Conservation (phyloP, 768 basidiomycete species). For the Boletus reticulatus region DNA sequence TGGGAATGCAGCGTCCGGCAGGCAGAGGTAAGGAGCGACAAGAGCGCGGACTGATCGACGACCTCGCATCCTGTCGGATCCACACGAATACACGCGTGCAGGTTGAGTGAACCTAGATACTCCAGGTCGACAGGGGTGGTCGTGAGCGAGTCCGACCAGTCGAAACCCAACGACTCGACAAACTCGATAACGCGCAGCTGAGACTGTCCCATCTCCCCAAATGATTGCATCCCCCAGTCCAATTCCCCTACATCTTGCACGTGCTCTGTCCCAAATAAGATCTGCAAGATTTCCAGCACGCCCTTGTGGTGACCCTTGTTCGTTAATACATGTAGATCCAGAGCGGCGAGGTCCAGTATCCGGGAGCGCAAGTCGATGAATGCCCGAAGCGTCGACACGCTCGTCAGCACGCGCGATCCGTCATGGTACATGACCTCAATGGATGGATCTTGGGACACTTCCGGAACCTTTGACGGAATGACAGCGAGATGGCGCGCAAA, state of each 20-base stretch:
- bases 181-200: constrained; percentile 86
- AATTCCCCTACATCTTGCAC: constrained; percentile 38
- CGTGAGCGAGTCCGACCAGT: constrained; percentile 78
- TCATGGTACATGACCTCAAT: constrained; percentile 67
- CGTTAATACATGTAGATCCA: constrained; percentile 86
- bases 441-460: constrained; percentile 44
- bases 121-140: constrained; percentile 58
- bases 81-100: constrained; percentile 65
- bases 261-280: constrained; percentile 71
- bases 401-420: constrained; percentile 65
- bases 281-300: constrained; percentile 71
- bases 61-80: constrained; percentile 78
- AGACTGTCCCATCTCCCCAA: constrained; percentile 76
- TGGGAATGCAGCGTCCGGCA: constrained; percentile 63
- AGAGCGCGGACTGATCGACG: constrained; percentile 69
- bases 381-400: constrained; percentile 62
- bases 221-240: constrained; percentile 51
- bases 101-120: constrained; percentile 62
- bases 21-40: constrained; percentile 64
- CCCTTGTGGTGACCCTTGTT: constrained; percentile 73
- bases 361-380: constrained; percentile 83
- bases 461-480: constrained; percentile 65
- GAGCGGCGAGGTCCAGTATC: constrained; percentile 80
- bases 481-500: constrained; percentile 81
- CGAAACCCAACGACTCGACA: constrained; percentile 81